These are phyloP conservation scores for Dillenia turbinata DNA, from an alignment of 164 flowering plant genomes.

Conservation along the genomic window DNA sequence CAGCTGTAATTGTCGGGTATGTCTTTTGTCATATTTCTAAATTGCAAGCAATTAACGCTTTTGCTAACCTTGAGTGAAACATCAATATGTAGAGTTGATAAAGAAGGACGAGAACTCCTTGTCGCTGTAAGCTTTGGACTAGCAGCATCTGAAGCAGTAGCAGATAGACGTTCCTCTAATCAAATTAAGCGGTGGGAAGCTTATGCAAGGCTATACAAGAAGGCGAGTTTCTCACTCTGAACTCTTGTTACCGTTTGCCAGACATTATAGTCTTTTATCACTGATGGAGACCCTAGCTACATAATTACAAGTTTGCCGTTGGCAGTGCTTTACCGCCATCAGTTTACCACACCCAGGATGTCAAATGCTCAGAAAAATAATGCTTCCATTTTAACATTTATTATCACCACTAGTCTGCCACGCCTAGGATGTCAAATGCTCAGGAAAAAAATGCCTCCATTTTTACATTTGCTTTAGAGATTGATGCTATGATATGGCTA, in stretches of 20 bases:
- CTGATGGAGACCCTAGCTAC: no score
- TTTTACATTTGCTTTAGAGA: no score
- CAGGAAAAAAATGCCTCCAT: no score
- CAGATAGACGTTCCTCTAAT: conserved; percentile 72
- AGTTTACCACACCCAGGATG: no score
- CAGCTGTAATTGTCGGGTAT: conserved; percentile 83
- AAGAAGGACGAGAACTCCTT: conserved; percentile 80
- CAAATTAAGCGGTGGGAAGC: conserved; percentile 85
- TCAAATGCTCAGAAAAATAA: no score
- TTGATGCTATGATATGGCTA: no score
- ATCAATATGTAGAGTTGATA: conserved; percentile 60
- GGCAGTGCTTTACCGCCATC: no score
- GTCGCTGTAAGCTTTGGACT: conserved; percentile 93
- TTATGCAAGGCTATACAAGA: conserved; percentile 79
- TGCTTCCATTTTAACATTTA: no score
- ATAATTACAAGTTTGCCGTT: no score
- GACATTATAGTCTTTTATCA: no score
- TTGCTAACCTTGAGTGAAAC: conserved; percentile 1
- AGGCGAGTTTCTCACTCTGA: conserved; percentile 39
- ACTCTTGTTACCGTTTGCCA: neutral
- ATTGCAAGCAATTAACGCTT: neutral
- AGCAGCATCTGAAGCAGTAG: conserved; percentile 91
- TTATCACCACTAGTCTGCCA: no score
- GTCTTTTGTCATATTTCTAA: neutral
- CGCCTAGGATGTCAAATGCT: no score